Percentiles rank a stretch among this genome's conserved stretches.
phyloP scores from a whole-genome alignment of 306 rosid genomes.

The Gastrolobium villosum region DNA sequence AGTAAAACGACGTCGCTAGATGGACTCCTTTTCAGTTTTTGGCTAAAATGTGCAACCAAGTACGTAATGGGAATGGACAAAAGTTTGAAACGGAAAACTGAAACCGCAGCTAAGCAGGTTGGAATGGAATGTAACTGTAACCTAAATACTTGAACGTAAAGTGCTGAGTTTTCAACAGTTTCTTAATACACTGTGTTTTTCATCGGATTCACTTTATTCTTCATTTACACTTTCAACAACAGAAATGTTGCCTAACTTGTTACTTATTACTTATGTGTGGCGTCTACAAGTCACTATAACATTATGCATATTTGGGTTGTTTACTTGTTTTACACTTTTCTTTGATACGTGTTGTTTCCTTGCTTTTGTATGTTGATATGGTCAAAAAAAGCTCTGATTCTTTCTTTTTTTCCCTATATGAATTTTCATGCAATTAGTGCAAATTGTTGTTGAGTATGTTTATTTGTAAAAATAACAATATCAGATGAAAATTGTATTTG shows the following conservation, averaged over 20 bases:
- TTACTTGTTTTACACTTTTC: constrained; percentile 31
- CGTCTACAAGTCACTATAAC: background rate
- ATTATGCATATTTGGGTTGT: constrained; percentile 1
- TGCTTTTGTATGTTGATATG: constrained; percentile 32
- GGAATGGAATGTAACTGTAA: no score
- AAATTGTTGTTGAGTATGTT: background rate
- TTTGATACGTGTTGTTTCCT: constrained; percentile 17
- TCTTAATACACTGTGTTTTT: no score
- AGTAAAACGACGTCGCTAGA: constrained; percentile 43
- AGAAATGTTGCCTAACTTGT: background rate
- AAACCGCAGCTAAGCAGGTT: constrained; percentile 16
- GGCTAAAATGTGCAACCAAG: background rate
- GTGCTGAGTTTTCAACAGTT: no score
- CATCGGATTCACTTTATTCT: no score
- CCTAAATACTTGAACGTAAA: no score
- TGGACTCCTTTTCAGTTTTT: background rate
- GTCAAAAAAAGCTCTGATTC: constrained; percentile 7
- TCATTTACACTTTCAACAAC: background rate
- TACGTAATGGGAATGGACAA: constrained; percentile 44
- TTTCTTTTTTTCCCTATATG: background rate
- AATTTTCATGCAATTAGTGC: background rate
- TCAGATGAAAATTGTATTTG: no score
- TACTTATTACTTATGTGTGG: background rate
- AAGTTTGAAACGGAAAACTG: constrained; percentile 1
- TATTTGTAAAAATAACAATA: no score